Base-by-base conservation (phyloP, 2,329 filamentous ascomycete species). In the Xylaria digitata region DNA sequence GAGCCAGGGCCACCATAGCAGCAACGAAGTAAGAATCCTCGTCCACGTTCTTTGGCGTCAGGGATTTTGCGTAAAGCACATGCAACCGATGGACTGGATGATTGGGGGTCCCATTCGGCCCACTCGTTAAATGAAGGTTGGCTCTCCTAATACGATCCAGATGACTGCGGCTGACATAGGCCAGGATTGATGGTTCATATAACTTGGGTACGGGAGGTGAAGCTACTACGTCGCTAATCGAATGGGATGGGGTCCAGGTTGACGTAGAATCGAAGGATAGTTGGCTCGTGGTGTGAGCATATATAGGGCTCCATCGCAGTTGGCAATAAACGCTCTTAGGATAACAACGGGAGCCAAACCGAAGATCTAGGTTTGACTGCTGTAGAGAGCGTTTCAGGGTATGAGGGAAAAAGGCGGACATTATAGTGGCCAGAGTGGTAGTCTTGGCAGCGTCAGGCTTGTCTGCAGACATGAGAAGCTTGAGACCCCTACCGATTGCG, bases 1-100 rank as follows among this genome's bases (percentile, higher is more conserved):
- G 87, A 7, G 87, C 87, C 83, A 89, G 85, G 53, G 84, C 83
- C 13, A 89, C 71, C 63, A 88, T 83, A 49, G 83, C 80, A 21
- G 82, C 85, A 5, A 86, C 78, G 42, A 87, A 79, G 63, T 86
- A 83, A 0, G 83, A 78, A 71, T 89, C 86, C 54, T 85, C 82
- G 55, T 87, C 82, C 1, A 75, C 67, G 55, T 87, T 80, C 2
- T 76, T 73, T 0, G 87, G 86, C 3, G 83, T 64, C 3, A 88
- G 77, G 53, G 78, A 76, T 72, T 82, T 85, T 5, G 82, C 80
- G 1, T 85, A 81, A 15, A 85, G 73, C 40, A 77, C 73, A 62
- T 86, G 83, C 9, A 89, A 76, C 5, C 80, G 79, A 50, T 78
- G 72, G 6, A 89, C 84, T 0, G 85, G 82, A 3, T 74, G 75